These are phyloP conservation scores for Mucuna pruriens DNA, from an alignment of 306 rosid species.

Conservation along the genomic window DNA sequence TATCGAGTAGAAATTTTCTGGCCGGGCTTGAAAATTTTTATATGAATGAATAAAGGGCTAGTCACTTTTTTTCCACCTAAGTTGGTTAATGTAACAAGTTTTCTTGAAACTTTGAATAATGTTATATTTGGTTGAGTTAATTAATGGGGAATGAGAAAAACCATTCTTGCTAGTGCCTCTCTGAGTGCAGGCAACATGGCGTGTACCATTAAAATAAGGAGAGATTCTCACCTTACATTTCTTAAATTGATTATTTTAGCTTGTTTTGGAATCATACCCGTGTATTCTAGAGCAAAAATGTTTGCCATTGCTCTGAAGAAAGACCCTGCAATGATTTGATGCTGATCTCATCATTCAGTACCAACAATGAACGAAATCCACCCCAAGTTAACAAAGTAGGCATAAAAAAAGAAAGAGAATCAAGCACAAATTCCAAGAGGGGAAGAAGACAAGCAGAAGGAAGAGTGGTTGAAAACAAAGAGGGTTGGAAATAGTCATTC, in stretches of 20 bases:
- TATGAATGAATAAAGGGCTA: slow-evolving; percentile 55
- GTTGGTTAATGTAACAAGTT: slow-evolving; percentile 20
- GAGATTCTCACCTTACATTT: slow-evolving; percentile 26
- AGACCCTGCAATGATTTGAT: slow-evolving; percentile 48
- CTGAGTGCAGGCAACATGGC: slow-evolving; percentile 35
- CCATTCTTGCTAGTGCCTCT: slow-evolving; percentile 30
- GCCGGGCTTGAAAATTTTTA: slow-evolving; percentile 46
- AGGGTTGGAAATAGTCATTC: slow-evolving; percentile 72
- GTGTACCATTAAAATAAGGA: slow-evolving; percentile 40
- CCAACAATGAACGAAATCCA: slow-evolving; percentile 50
- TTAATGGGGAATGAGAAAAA: slow-evolving; percentile 29
- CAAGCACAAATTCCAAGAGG: slow-evolving; percentile 79
- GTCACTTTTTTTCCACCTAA: slow-evolving; percentile 33
- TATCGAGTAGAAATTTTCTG: slow-evolving; percentile 55
- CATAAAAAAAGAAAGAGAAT: slow-evolving; percentile 39
- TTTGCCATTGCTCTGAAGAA: slow-evolving; percentile 44
- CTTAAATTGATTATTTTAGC: slow-evolving; percentile 15
- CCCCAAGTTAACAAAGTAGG: slow-evolving; percentile 29
- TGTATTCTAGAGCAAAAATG: slow-evolving; percentile 43
- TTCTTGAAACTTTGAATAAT: slow-evolving; percentile 38
- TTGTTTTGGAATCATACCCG: slow-evolving; percentile 46
- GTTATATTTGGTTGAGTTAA: slow-evolving; percentile 2
- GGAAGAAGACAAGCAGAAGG: slow-evolving; percentile 76
- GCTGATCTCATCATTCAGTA: slow-evolving; percentile 56
- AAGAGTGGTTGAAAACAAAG: slow-evolving; percentile 66